phyloP scores from a whole-genome alignment of 805 yeast genomes.

The Teunomyces panamensis region DNA sequence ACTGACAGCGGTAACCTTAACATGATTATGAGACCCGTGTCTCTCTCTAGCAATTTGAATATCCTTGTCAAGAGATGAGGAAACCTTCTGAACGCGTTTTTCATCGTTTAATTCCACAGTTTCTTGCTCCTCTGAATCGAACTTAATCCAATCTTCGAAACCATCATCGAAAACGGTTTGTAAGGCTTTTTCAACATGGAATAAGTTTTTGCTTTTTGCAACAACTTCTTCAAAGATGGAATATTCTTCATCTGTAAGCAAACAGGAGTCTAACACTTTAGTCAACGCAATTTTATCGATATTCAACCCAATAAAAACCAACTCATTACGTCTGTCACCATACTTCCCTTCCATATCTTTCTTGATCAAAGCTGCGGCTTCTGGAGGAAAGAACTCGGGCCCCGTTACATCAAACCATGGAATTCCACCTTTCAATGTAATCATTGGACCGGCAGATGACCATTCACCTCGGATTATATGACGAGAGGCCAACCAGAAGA shows the following conservation, averaged over 20 bases:
- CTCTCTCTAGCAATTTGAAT: constrained; percentile 3
- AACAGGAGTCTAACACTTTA: constrained; percentile 33
- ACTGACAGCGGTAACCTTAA: constrained; percentile 3
- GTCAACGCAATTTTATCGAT: constrained; percentile 26
- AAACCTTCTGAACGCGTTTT: not conserved
- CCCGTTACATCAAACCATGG: constrained; percentile 42
- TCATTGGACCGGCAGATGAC: constrained; percentile 44
- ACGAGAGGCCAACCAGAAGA: constrained; percentile 45
- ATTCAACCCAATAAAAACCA: constrained; percentile 43
- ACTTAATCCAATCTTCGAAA: constrained; percentile 41
- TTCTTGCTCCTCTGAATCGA: constrained; percentile 8
- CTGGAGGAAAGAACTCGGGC: constrained; percentile 29
- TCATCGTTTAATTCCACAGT: constrained; percentile 2
- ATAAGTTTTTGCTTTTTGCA: constrained; percentile 21
- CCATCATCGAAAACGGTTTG: constrained; percentile 36
- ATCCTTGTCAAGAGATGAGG: not conserved
- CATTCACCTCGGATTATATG: constrained; percentile 42
- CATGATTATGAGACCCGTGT: constrained; percentile 9
- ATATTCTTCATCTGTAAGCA: constrained; percentile 39
- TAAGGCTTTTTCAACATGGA: constrained; percentile 26
- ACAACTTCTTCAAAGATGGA: constrained; percentile 24
- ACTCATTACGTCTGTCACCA: constrained; percentile 46
- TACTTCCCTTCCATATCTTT: constrained; percentile 36
- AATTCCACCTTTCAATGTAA: constrained; percentile 39
- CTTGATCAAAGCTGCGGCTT: constrained; percentile 26